These are phyloP conservation scores for Thermothielavioides terrestris DNA, from an alignment of 495 filamentous ascomycete genomes.

Conservation along the genomic window DNA sequence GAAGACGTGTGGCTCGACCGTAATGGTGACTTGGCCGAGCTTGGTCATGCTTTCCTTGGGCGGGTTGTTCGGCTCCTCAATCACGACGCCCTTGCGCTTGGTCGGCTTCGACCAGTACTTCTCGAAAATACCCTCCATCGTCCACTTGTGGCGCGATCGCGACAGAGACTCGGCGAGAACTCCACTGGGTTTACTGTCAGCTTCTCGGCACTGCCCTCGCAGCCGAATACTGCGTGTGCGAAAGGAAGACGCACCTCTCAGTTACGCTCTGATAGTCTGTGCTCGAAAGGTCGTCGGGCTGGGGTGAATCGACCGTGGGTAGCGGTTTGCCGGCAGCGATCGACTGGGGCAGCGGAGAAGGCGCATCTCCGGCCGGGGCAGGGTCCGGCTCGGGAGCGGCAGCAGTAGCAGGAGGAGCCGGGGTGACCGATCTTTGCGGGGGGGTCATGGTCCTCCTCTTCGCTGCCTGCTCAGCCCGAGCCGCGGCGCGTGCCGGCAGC, in stretches of 20 bases:
- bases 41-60: slow-evolving; percentile 80
- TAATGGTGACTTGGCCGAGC: slow-evolving; percentile 70
- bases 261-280: slow-evolving; percentile 74
- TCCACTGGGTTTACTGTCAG: slow-evolving; percentile 47
- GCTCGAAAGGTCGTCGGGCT: slow-evolving; percentile 51
- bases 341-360: slow-evolving; percentile 54
- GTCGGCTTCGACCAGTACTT: slow-evolving; percentile 89
- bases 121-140: slow-evolving; percentile 79
- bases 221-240: neutral
- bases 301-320: slow-evolving; percentile 62
- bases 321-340: slow-evolving; percentile 52
- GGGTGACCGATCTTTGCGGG: slow-evolving; percentile 28
- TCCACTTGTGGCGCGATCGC: slow-evolving; percentile 82
- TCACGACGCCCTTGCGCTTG: slow-evolving; percentile 65
- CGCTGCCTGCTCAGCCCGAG: slow-evolving; percentile 40
- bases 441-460: slow-evolving; percentile 43
- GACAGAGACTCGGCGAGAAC: slow-evolving; percentile 75
- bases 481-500: slow-evolving; percentile 45
- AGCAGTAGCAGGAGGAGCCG: slow-evolving; percentile 24
- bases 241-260: slow-evolving; percentile 55
- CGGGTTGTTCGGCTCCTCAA: slow-evolving; percentile 66
- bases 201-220: too few species aligned
- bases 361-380: slow-evolving; percentile 22
- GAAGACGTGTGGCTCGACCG: slow-evolving; percentile 84
- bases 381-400: slow-evolving; percentile 25